These are phyloP conservation scores for Alternaria infectoria DNA, from an alignment of 2,329 filamentous ascomycete genomes.

Conservation along the genomic window DNA sequence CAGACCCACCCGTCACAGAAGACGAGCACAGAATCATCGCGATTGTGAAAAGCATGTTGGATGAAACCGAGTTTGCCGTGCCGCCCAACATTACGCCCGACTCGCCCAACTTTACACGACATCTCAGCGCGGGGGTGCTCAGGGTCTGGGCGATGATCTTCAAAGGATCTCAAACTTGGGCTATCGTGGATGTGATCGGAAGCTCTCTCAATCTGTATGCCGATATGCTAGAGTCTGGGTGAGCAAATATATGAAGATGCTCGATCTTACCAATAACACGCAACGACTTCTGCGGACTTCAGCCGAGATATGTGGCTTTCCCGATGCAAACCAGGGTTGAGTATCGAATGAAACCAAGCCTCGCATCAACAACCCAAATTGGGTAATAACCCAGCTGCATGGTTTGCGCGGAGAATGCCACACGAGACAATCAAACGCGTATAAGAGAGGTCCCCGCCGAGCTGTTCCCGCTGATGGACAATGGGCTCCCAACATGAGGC, in stretches of 20 bases:
- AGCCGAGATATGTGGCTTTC: not conserved
- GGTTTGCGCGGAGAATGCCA: not conserved
- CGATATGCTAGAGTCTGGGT: constrained; percentile 48
- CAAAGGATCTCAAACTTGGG: constrained; percentile 52
- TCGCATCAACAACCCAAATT: not conserved
- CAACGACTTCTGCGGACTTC: not conserved
- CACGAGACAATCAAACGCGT: not conserved
- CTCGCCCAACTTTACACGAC: constrained; percentile 41
- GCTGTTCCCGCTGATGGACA: not conserved
- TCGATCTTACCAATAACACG: not conserved
- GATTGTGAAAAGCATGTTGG: constrained; percentile 52
- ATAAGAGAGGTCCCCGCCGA: not conserved
- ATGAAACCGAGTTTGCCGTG: constrained; percentile 47
- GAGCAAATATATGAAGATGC: constrained; percentile 14
- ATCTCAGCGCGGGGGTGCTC: constrained; percentile 50
- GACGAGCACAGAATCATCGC: constrained; percentile 48
- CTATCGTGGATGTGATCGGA: constrained; percentile 52
- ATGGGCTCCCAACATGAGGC: too few relatives aligned
- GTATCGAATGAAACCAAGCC: not conserved
- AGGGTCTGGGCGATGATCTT: constrained; percentile 53
- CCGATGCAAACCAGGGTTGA: not conserved
- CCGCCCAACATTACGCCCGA: constrained; percentile 37
- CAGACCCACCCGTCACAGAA: constrained; percentile 45
- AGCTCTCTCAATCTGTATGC: constrained; percentile 51
- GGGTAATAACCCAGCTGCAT: not conserved